Percentiles rank a stretch among this genome's conserved stretches.
These are phyloP conservation scores for Trichocladium uniseriatum DNA, from an alignment of 495 filamentous ascomycete genomes.

Conservation along the genomic window DNA sequence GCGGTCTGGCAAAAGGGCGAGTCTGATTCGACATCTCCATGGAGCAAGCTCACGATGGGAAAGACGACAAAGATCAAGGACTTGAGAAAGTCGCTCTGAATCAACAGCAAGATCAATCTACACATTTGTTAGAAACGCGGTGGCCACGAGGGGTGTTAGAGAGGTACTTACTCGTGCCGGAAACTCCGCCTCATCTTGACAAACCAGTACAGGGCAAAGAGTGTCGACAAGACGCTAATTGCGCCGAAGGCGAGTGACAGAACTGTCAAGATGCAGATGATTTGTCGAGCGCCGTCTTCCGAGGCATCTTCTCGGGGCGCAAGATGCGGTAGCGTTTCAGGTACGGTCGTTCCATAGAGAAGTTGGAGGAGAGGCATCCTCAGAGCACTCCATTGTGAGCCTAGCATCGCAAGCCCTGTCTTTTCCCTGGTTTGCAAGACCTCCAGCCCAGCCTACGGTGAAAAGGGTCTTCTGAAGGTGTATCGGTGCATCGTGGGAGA, in stretches of 20 bases:
- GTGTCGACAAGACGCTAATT: constrained; percentile 43
- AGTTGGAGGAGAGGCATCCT: not conserved
- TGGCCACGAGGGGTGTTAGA: not conserved
- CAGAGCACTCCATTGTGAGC: not conserved
- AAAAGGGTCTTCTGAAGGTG: constrained; percentile 6
- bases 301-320: not conserved
- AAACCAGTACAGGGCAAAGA: constrained; percentile 61
- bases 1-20: constrained; percentile 55
- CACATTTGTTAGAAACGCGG: constrained; percentile 1
- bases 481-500: constrained; percentile 1
- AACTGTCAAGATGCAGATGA: constrained; percentile 13
- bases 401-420: not conserved
- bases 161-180: constrained; percentile 54
- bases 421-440: constrained; percentile 8
- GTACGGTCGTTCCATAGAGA: not conserved
- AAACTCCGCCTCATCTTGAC: constrained; percentile 62
- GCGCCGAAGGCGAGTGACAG: constrained; percentile 29
- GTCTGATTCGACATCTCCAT: constrained; percentile 36
- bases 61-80: constrained; percentile 55
- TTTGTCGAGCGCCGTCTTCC: not conserved
- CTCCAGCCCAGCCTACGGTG: constrained; percentile 14
- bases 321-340: not conserved
- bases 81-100: constrained; percentile 61
- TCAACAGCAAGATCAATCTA: constrained; percentile 61
- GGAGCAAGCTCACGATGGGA: constrained; percentile 44